Evolutionary conservation across 179 eudicot species (phyloP), one percentile per base, ranked within the genome.

Genomic region (Spergularia azorica): DNA sequence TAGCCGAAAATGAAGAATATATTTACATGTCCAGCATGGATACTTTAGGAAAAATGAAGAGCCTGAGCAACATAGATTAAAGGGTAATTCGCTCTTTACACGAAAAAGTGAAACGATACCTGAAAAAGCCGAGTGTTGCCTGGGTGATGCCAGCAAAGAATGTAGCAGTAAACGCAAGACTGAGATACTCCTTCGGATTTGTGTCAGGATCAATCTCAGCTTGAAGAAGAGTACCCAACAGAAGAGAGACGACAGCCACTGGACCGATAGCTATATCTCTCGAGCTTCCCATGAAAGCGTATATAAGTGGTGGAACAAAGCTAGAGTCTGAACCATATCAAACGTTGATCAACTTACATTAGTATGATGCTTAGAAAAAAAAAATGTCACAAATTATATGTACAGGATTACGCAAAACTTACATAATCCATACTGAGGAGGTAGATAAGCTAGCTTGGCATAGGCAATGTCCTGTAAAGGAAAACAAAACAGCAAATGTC

Each of bases 231-330:
- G 88, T 85, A 18, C 96, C 94, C 0, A 93, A 78, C 71, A 93
- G 79, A 16, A 93, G 87, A 17, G 97, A 91, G 16, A 93, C 89
- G 64, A 93, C 97, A 2, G 97, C 97, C 65, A 93, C 96, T 6
- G 97, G 97, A 41, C 97, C 97, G 7, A 93, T 93, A 41, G 97
- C 97, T 14, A 93, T 90, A 72, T 93, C 93, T 80, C 94, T 90
- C 52, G 97, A 93, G 68, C 97, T 93, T 21, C 97, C 97, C 96
- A 91, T 91, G 74, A 88, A 78, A 1, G 94, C 96, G 71, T 93
- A 93, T 21, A 93, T 76, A 71, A 93, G 83, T 38, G 97, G 97
- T 55, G 97, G 96, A 57, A 93, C 88, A 70, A 93, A 92, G 75
- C 97, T 91, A 65, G 83, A 85, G 75, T 93, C 97, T 93, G 87